Evolutionary conservation across 768 basidiomycete species (phyloP).

Genomic region (Naganishia randhawae): DNA sequence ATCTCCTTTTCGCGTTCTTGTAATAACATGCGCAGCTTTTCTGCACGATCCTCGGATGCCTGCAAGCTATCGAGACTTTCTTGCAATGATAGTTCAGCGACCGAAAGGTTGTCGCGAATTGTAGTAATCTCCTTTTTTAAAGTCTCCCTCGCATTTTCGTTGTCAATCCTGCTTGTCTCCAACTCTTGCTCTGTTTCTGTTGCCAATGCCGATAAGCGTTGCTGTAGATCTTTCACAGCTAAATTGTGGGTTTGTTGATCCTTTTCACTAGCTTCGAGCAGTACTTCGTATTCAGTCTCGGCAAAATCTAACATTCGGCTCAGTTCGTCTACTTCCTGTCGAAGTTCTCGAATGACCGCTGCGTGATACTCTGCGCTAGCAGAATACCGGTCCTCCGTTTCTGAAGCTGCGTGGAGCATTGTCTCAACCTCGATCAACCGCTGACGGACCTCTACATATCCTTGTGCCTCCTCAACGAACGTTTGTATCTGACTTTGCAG

Average conservation of each 20-base stretch:
- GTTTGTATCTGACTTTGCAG: neutral
- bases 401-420: neutral
- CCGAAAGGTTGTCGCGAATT: constrained; percentile 10
- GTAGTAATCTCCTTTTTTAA: neutral
- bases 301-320: constrained; percentile 26
- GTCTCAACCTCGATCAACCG: neutral
- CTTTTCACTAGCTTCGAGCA: constrained; percentile 2
- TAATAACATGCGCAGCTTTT: neutral
- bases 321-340: constrained; percentile 7
- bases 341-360: constrained; percentile 9
- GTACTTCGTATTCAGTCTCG: constrained; percentile 24
- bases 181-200: constrained; percentile 4
- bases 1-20: constrained; percentile 15
- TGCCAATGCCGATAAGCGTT: neutral
- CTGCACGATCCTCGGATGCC: constrained; percentile 7
- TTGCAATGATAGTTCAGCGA: constrained; percentile 1
- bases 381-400: neutral
- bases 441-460: neutral
- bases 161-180: neutral
- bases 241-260: neutral
- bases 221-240: neutral
- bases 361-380: neutral
- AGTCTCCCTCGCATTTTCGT: neutral
- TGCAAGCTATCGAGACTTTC: constrained; percentile 19
- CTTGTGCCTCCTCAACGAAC: no score